Evolutionary conservation across 169 alveolate species (phyloP), one percentile per base, ranked within the genome.

Genomic region (Eimeria falciformis): DNA sequence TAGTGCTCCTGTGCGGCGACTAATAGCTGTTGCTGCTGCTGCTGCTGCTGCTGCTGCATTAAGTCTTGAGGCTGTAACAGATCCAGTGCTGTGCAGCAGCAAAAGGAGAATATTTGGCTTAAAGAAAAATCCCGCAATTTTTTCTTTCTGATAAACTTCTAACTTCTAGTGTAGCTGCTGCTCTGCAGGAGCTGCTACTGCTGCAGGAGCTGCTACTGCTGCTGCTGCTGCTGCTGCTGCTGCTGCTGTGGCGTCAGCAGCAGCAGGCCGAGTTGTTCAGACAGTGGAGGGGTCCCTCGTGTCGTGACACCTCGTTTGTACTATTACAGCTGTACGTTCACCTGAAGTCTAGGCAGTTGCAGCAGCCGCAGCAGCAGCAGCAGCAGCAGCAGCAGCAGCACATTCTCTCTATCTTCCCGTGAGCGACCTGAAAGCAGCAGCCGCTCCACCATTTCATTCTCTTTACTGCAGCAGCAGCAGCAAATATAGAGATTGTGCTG

Each of bases 311-410:
- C 56, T 29, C 25, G 7, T 46, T 33, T 77, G 43, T 68, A 23
- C 45, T 77, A 46, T 77, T 77, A 46, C 58, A 53, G 40, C 45
- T n/a, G 46, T 47, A 47, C 68, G 69, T 77, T 46, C 68, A 45
- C 14, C 7, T 14, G n/a, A 45, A 21, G 50, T 17, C 25, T 46
- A 45, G 43, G 66, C 27, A 45, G 29, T 33, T 45, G 68, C 86
- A 7, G 68, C 65, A 73, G 83, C 83, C 29, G 56, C 83, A 43
- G 62, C 83, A 43, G 83, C 83, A 73, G 56, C 83, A 73, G 83
- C 83, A 73, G 83, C 78, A 21, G 78, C 83, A 33, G 83, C 73
- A 68, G 79, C 86, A 77, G 58, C 83, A 18, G 56, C 56, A 71
- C 69, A 77, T 45, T 77, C 68, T 75, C n/a, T 77, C 86, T 77